Base-by-base conservation (phyloP, 345 rosid genomes). In the Corymbia maculata region DNA sequence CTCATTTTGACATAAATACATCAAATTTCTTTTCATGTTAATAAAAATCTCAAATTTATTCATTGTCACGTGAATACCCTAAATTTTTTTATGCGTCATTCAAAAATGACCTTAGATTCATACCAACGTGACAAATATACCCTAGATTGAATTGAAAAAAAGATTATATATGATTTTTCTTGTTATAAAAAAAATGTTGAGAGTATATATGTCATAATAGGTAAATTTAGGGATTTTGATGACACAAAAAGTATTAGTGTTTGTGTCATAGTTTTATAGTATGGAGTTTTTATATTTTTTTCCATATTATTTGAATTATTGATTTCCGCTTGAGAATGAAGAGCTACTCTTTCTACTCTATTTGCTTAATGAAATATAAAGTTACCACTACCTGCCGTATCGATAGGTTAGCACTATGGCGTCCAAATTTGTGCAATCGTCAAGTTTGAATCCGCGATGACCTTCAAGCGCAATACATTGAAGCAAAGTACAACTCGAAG, bases 121-220 rank as follows among this genome's bases (percentile, higher is more conserved):
- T 36, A 4, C 42, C 42, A 36, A 36, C 42, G 4, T 36, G 42
- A 36, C 42, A 36, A 36, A 36, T 36, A 36, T 36, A 36, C 42
- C 42, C 42, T 36, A 36, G 42, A 36, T 36, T 36, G 42, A 36
- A 36, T 36, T 36, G 42, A 36, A 36, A 36, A 2, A 36, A 36
- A 36, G 42, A 36, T 36, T 36, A 36, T 36, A 36, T 36, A 36
- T 36, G 52, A 1, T 7, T 16, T 53, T 22, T 55, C 4, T 3
- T 55, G 22, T 22, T 12, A 55, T 55, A 55, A 55, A 55, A 55
- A 55, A 55, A 22, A 12, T n/a, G n/a, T 22, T 55, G 28, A 12
- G 12, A 12, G 28, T 4, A 55, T 55, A 21, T 9, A 2, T 12
- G 0, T 22, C 24, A 55, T 55, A 28, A 28, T 22, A 2, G 1